Evolutionary conservation across 1,284 basidiomycete species (phyloP).

Genomic region (Marasmius fiardii): DNA sequence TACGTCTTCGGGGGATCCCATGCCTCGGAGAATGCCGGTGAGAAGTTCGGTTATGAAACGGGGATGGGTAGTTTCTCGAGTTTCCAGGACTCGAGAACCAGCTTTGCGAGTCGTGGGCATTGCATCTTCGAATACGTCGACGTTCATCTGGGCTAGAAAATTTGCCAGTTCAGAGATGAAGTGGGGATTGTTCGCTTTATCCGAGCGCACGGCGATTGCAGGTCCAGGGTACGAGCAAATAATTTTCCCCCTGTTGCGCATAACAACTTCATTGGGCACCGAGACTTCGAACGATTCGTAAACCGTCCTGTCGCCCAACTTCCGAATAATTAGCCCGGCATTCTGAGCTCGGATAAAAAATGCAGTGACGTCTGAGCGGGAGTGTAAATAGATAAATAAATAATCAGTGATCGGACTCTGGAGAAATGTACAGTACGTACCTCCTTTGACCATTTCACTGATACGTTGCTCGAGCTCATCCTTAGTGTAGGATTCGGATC

Average conservation of each 20-base stretch:
- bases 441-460: constrained; percentile 15
- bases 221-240: constrained; percentile 29
- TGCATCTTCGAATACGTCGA: constrained; percentile 6
- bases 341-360: constrained; percentile 40
- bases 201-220: constrained; percentile 20
- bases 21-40: constrained; percentile 34
- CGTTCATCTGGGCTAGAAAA: constrained; percentile 16
- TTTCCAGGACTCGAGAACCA: constrained; percentile 1
- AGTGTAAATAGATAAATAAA: too few relatives aligned
- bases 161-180: constrained; percentile 22
- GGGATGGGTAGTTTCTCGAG: constrained; percentile 11
- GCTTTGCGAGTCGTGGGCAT: constrained; percentile 8
- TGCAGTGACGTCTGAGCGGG: constrained; percentile 25
- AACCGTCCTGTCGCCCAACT: constrained; percentile 18
- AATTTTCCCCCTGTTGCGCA: constrained; percentile 34
- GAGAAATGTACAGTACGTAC: constrained; percentile 13
- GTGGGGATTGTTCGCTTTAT: constrained; percentile 13
- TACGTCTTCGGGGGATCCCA: constrained; percentile 23
- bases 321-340: constrained; percentile 37
- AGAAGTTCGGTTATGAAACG: constrained; percentile 25
- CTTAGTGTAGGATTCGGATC: not conserved
- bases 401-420: not conserved
- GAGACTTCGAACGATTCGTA: constrained; percentile 43
- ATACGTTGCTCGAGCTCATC: constrained; percentile 13
- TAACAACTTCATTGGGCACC: constrained; percentile 28